Evolutionary conservation across 169 alveolate genomes (phyloP), one percentile per base, ranked within the genome.

Genomic region (Eimeria falciformis): DNA sequence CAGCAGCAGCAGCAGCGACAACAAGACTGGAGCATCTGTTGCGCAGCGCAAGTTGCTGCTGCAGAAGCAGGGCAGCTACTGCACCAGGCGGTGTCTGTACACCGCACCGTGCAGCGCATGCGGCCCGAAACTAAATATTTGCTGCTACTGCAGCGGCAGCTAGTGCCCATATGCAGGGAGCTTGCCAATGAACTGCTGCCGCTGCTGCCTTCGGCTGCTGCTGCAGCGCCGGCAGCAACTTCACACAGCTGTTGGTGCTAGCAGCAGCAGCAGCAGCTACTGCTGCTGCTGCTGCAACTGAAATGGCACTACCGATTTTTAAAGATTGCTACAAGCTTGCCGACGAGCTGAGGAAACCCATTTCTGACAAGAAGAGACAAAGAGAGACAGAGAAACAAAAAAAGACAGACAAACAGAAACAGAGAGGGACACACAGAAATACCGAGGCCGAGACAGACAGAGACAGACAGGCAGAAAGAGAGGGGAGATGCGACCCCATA

Each of bases 141-240:
- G 83, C 83, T 29, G 83, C 83, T 33, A 56, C 83, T 71, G 83
- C 83, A 23, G 83, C 83, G 5, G 83, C 53, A n/a, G 73, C 0
- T 62, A 0, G 29, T n/a, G 33, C 73, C 29, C 29, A 12, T 62
- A 14, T 62, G 73, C 73, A n/a, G n/a, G 7, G 25, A n/a, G 33
- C n/a, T 62, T 62, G 12, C 17, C 73, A 12, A 14, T n/a, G 73
- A 62, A n/a, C 29, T 62, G 73, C 17, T 14, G n/a, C 29, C 73
- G 73, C 73, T 62, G 29, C 37, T 62, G 73, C 73, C 17, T 12
- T 12, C 14, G 25, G 73, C 73, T 62, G 73, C 73, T 18, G 73
- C 73, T 62, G 1, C 62, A 50, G 14, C 73, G 12, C 37, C 73
- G 6, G 37, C 29, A 18, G 73, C 73, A 14, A 12, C n/a, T n/a